Evolutionary conservation across 805 yeast genomes (phyloP).

Genomic region (Candida orba): DNA sequence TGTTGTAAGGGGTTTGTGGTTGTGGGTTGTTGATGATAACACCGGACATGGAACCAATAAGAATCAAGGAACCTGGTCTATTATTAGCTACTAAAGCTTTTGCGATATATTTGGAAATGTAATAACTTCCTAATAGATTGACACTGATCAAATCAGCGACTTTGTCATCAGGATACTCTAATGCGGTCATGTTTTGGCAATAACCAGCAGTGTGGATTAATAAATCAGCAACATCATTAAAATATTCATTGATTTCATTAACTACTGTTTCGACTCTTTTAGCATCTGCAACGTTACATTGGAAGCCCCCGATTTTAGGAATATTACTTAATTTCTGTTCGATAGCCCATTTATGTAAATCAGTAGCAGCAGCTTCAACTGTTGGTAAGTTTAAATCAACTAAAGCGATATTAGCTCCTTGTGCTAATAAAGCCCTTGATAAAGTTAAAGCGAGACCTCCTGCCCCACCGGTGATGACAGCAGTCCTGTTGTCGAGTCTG

Average conservation of each 20-base stretch:
- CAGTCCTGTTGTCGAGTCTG: slow-evolving; percentile 63
- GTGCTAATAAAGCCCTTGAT: slow-evolving; percentile 60
- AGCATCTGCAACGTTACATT: slow-evolving; percentile 66
- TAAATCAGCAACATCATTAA: slow-evolving; percentile 54
- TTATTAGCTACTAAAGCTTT: slow-evolving; percentile 51
- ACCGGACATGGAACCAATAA: slow-evolving; percentile 78
- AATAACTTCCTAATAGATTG: slow-evolving; percentile 67
- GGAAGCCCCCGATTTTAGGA: slow-evolving; percentile 50
- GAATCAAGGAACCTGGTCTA: slow-evolving; percentile 52
- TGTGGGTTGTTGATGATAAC: slow-evolving; percentile 73
- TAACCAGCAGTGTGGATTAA: slow-evolving; percentile 80
- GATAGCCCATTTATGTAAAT: slow-evolving; percentile 40
- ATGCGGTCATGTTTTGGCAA: slow-evolving; percentile 74
- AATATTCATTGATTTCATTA: slow-evolving; percentile 45
- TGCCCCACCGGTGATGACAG: slow-evolving; percentile 74
- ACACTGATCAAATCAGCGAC: slow-evolving; percentile 66
- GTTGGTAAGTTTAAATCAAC: slow-evolving; percentile 60
- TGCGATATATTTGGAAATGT: slow-evolving; percentile 69
- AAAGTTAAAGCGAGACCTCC: slow-evolving; percentile 68
- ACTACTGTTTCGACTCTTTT: slow-evolving; percentile 50
- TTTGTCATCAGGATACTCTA: slow-evolving; percentile 64
- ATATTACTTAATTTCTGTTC: slow-evolving; percentile 27
- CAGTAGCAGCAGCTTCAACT: slow-evolving; percentile 48
- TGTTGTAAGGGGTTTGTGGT: slow-evolving; percentile 74
- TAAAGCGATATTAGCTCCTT: slow-evolving; percentile 72